Conservation (phyloP, 1,284 basidiomycete genomes). For the Phylloporus gajari region DNA sequence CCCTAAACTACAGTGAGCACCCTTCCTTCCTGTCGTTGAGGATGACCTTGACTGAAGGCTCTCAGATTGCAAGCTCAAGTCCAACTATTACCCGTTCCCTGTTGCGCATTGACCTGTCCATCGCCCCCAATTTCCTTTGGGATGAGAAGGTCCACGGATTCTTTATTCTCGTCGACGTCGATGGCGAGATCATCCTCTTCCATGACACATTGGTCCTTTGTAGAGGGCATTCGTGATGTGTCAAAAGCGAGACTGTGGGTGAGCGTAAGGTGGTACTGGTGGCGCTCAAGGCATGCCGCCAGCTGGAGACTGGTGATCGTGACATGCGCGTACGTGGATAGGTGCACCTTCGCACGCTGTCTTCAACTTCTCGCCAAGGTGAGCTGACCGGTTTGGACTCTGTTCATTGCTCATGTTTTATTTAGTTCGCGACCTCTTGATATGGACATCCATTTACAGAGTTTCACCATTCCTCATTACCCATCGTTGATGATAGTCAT, state of each 20-base stretch:
- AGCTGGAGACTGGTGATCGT: no score
- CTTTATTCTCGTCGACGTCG: slow-evolving; percentile 94
- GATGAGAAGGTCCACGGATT: slow-evolving; percentile 97
- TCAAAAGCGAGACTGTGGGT: no score
- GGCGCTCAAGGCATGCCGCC: no score
- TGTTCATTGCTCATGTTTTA: slow-evolving; percentile 15
- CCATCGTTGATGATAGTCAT: slow-evolving; percentile 98
- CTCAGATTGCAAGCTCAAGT: slow-evolving; percentile 89
- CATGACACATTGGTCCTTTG: slow-evolving; percentile 93
- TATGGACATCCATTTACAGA: slow-evolving; percentile 97
- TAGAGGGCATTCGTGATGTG: no score
- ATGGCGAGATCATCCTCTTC: slow-evolving; percentile 95
- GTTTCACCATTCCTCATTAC: slow-evolving; percentile 96
- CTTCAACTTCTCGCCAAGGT: slow-evolving; percentile 97
- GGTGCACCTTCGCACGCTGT: slow-evolving; percentile 92
- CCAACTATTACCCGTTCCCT: slow-evolving; percentile 90
- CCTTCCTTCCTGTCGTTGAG: slow-evolving; percentile 1
- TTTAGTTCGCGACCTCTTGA: slow-evolving; percentile 90
- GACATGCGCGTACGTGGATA: no score
- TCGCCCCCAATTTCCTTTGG: slow-evolving; percentile 97
- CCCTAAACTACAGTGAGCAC: slow-evolving; percentile 88
- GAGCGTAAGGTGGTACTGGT: no score
- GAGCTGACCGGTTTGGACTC: slow-evolving; percentile 27
- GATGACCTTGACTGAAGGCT: slow-evolving; percentile 6
- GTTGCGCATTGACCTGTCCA: slow-evolving; percentile 88